Evolutionary conservation across 2,329 filamentous ascomycete species (phyloP), one percentile per base, ranked within the genome.

Genomic region (Emergomyces africanus): DNA sequence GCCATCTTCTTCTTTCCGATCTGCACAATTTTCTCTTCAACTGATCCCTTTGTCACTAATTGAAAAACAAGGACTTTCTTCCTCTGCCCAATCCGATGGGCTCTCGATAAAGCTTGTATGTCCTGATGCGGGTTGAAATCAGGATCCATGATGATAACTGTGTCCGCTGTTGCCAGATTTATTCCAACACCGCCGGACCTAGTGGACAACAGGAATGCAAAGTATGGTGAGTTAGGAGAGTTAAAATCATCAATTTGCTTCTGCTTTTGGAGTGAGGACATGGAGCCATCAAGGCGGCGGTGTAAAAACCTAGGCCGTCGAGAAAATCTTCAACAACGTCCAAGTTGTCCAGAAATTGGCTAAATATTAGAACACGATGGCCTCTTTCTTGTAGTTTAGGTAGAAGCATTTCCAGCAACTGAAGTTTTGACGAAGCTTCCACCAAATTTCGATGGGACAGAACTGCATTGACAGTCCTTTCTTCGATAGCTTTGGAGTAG

Each of bases 41-140:
- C 90, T 33, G 87, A 92, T 46, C 86, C 83, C 61, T 91, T 87
- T 1, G 90, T 97, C 78, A 96, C 90, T 0, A 99, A 77, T 70
- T 97, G 92, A 67, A 97, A 96, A 64, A 95, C 95, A 1, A 99
- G 80, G 0, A 99, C 94, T 66, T 95, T 96, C 65, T 94, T 90
- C 72, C 90, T 90, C 73, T 99, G 95, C 0, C 95, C 95, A 63
- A 99, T 97, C 30, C 94, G 87, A 72, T 99, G 94, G 20, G 92
- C 94, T 64, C 95, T 85, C 35, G 92, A 95, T 35, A 99, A 80
- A 0, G 94, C 94, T 71, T 99, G 94, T 46, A 99, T 88, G 68
- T 99, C 95, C 72, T 99, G 94, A 69, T 99, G 94, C 0, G 94
- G 94, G 62, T 99, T 99, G 78, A 95, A 97, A 69, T 99, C 94